Base-by-base conservation (phyloP, 2,329 filamentous ascomycete genomes). In the Fusarium neocosmosporiellum region DNA sequence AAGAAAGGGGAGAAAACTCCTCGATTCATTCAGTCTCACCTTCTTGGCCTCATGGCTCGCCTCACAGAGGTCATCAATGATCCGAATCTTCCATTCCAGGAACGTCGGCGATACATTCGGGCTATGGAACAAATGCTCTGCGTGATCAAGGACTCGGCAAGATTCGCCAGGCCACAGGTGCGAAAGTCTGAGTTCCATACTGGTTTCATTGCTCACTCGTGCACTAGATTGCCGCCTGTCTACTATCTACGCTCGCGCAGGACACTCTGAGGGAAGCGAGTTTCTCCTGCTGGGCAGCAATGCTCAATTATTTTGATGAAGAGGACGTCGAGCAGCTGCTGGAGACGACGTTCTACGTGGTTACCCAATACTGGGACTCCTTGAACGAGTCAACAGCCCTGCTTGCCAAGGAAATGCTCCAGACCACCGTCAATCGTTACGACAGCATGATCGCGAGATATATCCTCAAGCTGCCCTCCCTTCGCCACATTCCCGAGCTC, bases 61-160 rank as follows among this genome's bases (percentile, higher is more conserved):
- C 91, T 98, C 72, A 94, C 94, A 1, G 91, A 95, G 62, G 84
- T 89, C 11, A 91, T 98, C 66, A 96, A 95, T 76, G 92, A 94
- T 78, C 85, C 87, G 14, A 86, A 88, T 66, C 88, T 88, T 82
- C 72, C 85, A 83, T 76, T 88, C 79, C 77, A 87, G 54, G 95
- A 98, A 79, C 94, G 95, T 77, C 90, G 89, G 64, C 89, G 93
- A 66, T 95, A 92, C 75, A 90, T 99, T 10, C 89, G 90, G 71
- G 95, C 94, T 7, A 92, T 99, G 79, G 93, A 94, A 74, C 94
- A 97, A 79, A 93, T 99, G 89, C 92, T 98, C 58, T 90, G 86
- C 62, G 86, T 97, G 57, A 93, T 94, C 50, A 92, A 91, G 76
- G 87, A 87, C 3, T 91, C 93, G 77, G 90, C 95, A 34, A 92